Evolutionary conservation across 495 filamentous ascomycete genomes (phyloP).

Genomic region (Massariosphaeria phaeospora): DNA sequence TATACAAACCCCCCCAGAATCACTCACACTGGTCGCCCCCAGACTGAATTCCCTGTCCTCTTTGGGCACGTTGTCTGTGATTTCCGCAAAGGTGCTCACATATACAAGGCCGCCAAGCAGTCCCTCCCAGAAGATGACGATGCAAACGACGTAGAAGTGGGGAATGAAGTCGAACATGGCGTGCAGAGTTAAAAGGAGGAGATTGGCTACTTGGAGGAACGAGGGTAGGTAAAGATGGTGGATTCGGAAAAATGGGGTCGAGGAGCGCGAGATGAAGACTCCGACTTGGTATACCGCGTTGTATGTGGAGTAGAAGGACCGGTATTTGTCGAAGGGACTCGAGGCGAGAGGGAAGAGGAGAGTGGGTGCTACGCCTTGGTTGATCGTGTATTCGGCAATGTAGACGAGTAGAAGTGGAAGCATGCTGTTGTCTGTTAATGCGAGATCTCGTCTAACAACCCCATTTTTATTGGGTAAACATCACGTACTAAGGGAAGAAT

Average conservation of each 20-base stretch:
- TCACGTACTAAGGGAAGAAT: slow-evolving; percentile 63
- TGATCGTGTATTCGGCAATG: slow-evolving; percentile 93
- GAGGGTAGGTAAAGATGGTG: slow-evolving; percentile 76
- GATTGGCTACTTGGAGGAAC: slow-evolving; percentile 75
- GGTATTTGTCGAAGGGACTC: slow-evolving; percentile 73
- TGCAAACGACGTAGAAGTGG: slow-evolving; percentile 73
- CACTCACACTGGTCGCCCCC: slow-evolving; percentile 84
- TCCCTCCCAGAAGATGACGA: slow-evolving; percentile 91
- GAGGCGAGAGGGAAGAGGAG: slow-evolving; percentile 74
- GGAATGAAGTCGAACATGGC: slow-evolving; percentile 74
- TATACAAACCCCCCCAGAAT: slow-evolving; percentile 84
- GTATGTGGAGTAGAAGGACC: slow-evolving; percentile 91
- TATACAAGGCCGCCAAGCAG: slow-evolving; percentile 86
- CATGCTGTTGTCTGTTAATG: slow-evolving; percentile 58
- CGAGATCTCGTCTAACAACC: too few species aligned
- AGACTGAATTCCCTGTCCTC: slow-evolving; percentile 87
- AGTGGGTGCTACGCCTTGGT: slow-evolving; percentile 85
- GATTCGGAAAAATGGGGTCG: slow-evolving; percentile 77
- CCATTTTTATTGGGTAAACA: too few species aligned
- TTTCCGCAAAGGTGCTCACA: slow-evolving; percentile 91
- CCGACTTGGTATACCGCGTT: slow-evolving; percentile 88
- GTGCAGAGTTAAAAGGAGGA: slow-evolving; percentile 67
- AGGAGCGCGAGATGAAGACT: slow-evolving; percentile 90
- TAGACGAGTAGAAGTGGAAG: slow-evolving; percentile 87
- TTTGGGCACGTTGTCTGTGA: slow-evolving; percentile 68